Percentiles rank a stretch among this genome's conserved stretches.
phyloP scores from a whole-genome alignment of 441 rosid species.

The Mallotus repandus region DNA sequence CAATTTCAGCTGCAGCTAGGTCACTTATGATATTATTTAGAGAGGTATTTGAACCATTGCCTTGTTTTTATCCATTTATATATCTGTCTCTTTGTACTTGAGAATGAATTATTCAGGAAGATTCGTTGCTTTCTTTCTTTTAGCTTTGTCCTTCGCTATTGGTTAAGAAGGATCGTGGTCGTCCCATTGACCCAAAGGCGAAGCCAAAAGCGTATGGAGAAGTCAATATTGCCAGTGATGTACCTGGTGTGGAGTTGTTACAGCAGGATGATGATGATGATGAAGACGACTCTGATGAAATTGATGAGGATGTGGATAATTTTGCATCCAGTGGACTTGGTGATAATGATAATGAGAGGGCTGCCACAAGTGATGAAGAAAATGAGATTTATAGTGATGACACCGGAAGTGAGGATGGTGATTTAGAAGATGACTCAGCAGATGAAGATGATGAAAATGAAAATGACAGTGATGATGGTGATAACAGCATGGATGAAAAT shows the following conservation, averaged over 20 bases:
- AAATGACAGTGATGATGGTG: slow-evolving; percentile 9
- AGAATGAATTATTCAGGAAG: slow-evolving; percentile 1
- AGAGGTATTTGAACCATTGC: slow-evolving; percentile 52
- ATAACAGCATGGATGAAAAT: neutral
- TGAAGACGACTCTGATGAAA: slow-evolving; percentile 25
- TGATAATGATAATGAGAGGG: slow-evolving; percentile 25
- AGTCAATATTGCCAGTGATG: slow-evolving; percentile 52
- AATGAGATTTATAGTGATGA: slow-evolving; percentile 29
- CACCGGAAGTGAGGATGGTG: slow-evolving; percentile 32
- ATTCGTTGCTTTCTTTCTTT: slow-evolving; percentile 23
- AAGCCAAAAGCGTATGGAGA: slow-evolving; percentile 89
- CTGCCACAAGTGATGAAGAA: slow-evolving; percentile 29
- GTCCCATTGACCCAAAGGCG: slow-evolving; percentile 66
- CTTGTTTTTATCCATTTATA: neutral
- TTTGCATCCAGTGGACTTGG: slow-evolving; percentile 38
- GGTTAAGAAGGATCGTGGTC: slow-evolving; percentile 93
- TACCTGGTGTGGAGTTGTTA: slow-evolving; percentile 75
- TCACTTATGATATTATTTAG: slow-evolving; percentile 83
- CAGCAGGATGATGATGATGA: slow-evolving; percentile 33
- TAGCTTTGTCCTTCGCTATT: slow-evolving; percentile 88
- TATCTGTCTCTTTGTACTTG: neutral
- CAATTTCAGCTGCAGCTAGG: slow-evolving; percentile 81
- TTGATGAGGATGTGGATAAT: slow-evolving; percentile 11
- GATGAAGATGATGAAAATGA: slow-evolving; percentile 25
- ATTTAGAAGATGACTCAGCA: slow-evolving; percentile 27